These are phyloP conservation scores for Cokeromyces recurvatus DNA, from an alignment of 371 early-diverging fungal genomes.

Conservation along the genomic window DNA sequence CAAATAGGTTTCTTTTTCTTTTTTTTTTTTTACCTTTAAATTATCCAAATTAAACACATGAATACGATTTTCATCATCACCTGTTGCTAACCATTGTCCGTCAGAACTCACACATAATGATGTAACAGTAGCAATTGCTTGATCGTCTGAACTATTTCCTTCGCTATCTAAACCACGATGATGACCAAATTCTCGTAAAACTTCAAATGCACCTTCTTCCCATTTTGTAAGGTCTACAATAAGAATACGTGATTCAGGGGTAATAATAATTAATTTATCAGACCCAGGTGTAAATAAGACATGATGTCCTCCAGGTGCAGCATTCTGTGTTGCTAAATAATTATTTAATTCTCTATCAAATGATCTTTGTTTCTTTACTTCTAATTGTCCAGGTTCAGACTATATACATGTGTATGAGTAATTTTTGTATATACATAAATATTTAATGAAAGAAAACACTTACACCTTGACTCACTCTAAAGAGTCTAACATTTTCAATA, in stretches of 20 bases:
- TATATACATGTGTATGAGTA: too few species aligned
- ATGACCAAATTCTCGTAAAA: slow-evolving; percentile 56
- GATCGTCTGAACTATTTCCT: slow-evolving; percentile 39
- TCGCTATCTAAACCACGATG: slow-evolving; percentile 58
- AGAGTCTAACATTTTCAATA: slow-evolving; percentile 67
- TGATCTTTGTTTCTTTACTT: slow-evolving; percentile 47
- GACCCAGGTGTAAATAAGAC: slow-evolving; percentile 72
- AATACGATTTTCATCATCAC: slow-evolving; percentile 71
- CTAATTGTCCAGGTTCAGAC: slow-evolving; percentile 39
- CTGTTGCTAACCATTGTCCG: slow-evolving; percentile 78
- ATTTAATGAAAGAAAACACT: too few species aligned
- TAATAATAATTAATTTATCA: slow-evolving; percentile 57
- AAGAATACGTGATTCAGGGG: slow-evolving; percentile 59
- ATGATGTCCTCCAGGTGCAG: slow-evolving; percentile 50
- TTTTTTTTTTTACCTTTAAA: slow-evolving; percentile 62
- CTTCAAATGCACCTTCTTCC: slow-evolving; percentile 46
- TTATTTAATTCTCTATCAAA: slow-evolving; percentile 36
- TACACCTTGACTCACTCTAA: slow-evolving; percentile 57
- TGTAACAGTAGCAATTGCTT: slow-evolving; percentile 53
- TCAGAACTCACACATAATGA: slow-evolving; percentile 71
- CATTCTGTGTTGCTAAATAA: slow-evolving; percentile 27
- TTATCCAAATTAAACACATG: slow-evolving; percentile 75
- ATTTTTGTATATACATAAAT: too few species aligned
- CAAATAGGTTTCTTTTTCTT: too few species aligned
- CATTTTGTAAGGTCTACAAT: slow-evolving; percentile 58